Conservation (phyloP, 1,284 basidiomycete species). For the Cutaneotrichosporon curvatum region DNA sequence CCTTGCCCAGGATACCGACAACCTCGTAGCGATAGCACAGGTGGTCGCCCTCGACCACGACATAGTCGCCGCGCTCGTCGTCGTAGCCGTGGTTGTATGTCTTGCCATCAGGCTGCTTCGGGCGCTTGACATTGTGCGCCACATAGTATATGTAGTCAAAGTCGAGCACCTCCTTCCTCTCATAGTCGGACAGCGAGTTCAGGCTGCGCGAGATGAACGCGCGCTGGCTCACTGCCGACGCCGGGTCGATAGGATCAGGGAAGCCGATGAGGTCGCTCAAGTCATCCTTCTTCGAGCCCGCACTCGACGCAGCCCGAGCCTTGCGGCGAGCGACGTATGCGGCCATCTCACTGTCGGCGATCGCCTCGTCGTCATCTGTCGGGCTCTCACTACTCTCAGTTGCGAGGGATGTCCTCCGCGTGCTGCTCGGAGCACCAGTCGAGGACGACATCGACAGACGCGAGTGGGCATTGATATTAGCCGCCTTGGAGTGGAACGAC, state of each 20-base stretch:
- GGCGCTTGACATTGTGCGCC: constrained; percentile 23
- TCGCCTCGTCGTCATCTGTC: constrained; percentile 80
- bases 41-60: constrained; percentile 84
- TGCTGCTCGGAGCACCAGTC: constrained; percentile 24
- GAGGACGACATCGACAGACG: constrained; percentile 39
- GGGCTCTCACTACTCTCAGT: constrained; percentile 47
- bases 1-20: constrained; percentile 86
- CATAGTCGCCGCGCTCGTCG: constrained; percentile 96
- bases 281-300: constrained; percentile 61
- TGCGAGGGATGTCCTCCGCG: constrained; percentile 30
- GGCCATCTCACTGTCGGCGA: constrained; percentile 95
- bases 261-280: constrained; percentile 84
- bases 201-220: constrained; percentile 40
- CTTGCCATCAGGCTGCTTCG: constrained; percentile 54
- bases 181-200: constrained; percentile 70
- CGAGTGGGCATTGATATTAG: constrained; percentile 7
- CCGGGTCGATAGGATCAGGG: constrained; percentile 77
- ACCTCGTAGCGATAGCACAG: constrained; percentile 94
- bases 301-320: constrained; percentile 68
- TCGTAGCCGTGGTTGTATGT: constrained; percentile 94
- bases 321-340: constrained; percentile 86
- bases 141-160: constrained; percentile 73
- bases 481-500: constrained; percentile 38
- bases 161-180: constrained; percentile 85
- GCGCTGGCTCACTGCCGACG: constrained; percentile 60